Base-by-base conservation (phyloP, 2,329 filamentous ascomycete genomes). In the Fusarium luffae region DNA sequence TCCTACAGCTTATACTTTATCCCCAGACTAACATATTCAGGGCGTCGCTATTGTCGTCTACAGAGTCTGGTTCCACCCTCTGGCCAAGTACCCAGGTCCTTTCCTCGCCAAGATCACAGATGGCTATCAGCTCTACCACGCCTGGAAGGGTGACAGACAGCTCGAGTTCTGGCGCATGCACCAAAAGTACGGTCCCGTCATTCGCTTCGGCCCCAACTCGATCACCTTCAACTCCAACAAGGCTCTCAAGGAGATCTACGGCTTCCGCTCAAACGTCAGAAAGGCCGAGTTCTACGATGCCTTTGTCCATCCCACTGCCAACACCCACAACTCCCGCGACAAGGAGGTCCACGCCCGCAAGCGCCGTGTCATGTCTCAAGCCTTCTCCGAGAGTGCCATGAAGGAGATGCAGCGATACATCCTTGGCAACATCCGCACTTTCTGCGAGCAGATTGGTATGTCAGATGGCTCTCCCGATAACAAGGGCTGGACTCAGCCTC, bases 161-260 rank as follows among this genome's bases (percentile, higher is more conserved):
- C 85, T 94, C 19, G 88, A 92, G 75, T 90, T 93, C 74, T 89
- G 89, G 82, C 84, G 86, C 30, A 83, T 90, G 71, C 93, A 97
- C 77, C 82, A 90, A 71, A 85, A 86, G 76, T 94, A 97, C 74
- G 92, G 92, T 83, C 82, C 84, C n/a, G 78, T 89, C 52, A 91
- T 95, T n/a, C 91, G 93, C 28, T 92, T 91, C 70, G 92, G 91
- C 0, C 93, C 93, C 46, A 93, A 93, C 78, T 88, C 88, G 64
- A 82, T 97, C 43, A 93, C 90, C 2, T 88, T 97, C 82, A 95
- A 96, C 83, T 90, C 89, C 57, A 86, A 86, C 65, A 85, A 86
- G 10, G 90, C 91, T 1, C 82, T 93, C 61, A 88, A 88, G 77
- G 85, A 89, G 19, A 90, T 92, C 66, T 90, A 91, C 79, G 88